phyloP scores from a whole-genome alignment of 1,139 yeast genomes.

The Sugiyamaella japonica region DNA sequence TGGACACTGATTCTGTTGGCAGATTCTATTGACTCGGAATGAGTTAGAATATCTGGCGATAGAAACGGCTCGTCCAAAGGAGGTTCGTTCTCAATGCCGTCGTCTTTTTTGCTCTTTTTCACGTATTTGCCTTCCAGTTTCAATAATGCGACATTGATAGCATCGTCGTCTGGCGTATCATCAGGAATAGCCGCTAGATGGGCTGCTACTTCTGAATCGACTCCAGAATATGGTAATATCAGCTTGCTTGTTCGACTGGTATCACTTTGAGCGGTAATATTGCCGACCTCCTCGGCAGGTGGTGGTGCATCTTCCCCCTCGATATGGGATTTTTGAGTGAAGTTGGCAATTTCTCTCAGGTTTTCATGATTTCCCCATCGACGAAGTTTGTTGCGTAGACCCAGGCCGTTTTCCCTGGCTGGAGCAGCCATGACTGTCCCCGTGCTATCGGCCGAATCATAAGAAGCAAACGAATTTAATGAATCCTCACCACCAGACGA shows the following conservation, averaged over 20 bases:
- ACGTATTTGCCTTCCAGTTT: conserved; percentile 69
- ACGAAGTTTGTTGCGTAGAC: conserved; percentile 18
- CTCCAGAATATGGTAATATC: conserved; percentile 25
- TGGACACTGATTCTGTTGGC: conserved; percentile 12
- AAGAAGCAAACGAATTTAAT: conserved; percentile 29
- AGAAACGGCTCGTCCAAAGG: background rate
- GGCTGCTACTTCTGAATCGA: conserved; percentile 32
- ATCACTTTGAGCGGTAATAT: background rate
- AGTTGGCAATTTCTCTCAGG: conserved; percentile 22
- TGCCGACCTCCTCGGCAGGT: background rate
- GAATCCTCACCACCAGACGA: conserved; percentile 16
- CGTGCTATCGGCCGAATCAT: conserved; percentile 26
- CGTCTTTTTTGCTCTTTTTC: conserved; percentile 15
- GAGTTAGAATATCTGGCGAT: background rate
- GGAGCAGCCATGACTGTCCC: conserved; percentile 13
- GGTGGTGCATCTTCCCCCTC: background rate
- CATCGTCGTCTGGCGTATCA: conserved; percentile 65
- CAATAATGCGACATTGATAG: conserved; percentile 70
- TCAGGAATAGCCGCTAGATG: conserved; percentile 58
- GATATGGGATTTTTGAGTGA: conserved; percentile 8
- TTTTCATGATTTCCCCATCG: conserved; percentile 22
- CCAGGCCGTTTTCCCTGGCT: conserved; percentile 17
- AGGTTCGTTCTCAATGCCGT: no score
- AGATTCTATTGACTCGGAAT: conserved; percentile 10
- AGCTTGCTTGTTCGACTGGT: background rate